Conservation (phyloP, 306 rosid species). For the Vigna nakashimae region DNA sequence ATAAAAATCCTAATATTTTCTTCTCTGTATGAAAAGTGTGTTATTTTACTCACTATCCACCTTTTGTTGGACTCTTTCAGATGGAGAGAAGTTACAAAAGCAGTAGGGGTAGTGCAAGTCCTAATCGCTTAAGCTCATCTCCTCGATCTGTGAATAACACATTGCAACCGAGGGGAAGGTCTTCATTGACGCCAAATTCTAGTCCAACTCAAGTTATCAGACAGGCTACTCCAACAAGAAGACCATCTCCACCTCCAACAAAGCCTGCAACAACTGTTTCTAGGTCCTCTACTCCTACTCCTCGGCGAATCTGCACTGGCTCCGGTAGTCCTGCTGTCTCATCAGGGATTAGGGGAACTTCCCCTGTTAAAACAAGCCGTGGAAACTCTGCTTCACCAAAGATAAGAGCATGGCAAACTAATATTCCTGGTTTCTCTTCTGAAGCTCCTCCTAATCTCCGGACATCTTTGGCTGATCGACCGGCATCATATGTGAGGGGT, state of each 20-base stretch:
- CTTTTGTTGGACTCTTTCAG: conserved; percentile 50
- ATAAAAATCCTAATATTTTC: neutral
- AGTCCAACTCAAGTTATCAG: conserved; percentile 72
- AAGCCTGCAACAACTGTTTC: conserved; percentile 64
- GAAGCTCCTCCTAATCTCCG: conserved; percentile 89
- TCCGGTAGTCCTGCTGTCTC: conserved; percentile 54
- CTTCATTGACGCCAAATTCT: conserved; percentile 64
- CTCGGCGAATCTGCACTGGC: conserved; percentile 69
- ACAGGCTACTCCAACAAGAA: conserved; percentile 65
- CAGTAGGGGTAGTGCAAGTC: conserved; percentile 90
- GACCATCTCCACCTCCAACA: conserved; percentile 80
- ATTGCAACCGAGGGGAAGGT: conserved; percentile 68
- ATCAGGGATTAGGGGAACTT: conserved; percentile 70
- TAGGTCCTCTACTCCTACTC: conserved; percentile 80
- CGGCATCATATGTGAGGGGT: conserved; percentile 85
- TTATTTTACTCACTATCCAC: conserved; percentile 24
- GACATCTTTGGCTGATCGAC: conserved; percentile 83
- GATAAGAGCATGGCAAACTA: conserved; percentile 84
- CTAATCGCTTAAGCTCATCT: conserved; percentile 79
- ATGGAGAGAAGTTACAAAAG: conserved; percentile 85
- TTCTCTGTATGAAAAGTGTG: neutral
- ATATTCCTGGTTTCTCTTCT: conserved; percentile 83
- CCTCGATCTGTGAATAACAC: conserved; percentile 76
- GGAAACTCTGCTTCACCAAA: conserved; percentile 90
- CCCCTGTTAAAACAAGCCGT: conserved; percentile 69